Evolutionary conservation across 768 basidiomycete genomes (phyloP).

Genomic region (Amyloporia xantha): DNA sequence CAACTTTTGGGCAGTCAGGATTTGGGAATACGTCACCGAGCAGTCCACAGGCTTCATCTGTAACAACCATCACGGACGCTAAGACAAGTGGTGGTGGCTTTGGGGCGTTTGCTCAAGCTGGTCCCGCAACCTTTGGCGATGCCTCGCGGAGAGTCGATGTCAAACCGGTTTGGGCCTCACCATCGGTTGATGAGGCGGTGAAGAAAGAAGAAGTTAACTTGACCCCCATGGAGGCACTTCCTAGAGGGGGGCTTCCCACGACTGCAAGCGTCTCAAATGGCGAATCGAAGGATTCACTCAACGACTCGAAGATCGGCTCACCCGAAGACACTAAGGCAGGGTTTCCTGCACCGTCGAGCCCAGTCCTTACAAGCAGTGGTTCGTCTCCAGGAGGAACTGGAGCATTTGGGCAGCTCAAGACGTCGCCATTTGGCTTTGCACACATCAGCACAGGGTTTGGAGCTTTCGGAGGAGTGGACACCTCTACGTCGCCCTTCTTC

Average conservation of each 20-base stretch:
- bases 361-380: background rate
- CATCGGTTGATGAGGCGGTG: background rate
- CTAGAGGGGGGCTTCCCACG: background rate
- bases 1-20: background rate
- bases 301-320: background rate
- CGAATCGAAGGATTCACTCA: background rate
- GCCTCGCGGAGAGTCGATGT: background rate
- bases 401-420: conserved; percentile 13
- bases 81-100: background rate
- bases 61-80: no score
- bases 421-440: conserved; percentile 12
- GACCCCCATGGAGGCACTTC: background rate
- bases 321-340: background rate
- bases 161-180: background rate
- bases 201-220: background rate
- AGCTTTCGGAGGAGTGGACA: conserved; percentile 1
- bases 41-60: no score
- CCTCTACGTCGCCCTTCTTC: background rate
- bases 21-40: no score
- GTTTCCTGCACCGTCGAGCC: background rate
- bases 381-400: background rate
- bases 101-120: background rate
- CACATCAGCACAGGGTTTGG: conserved; percentile 14
- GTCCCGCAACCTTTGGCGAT: background rate
- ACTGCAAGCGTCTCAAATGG: background rate